Evolutionary conservation across 1,284 basidiomycete species (phyloP).

Genomic region (Sutorius eximius): DNA sequence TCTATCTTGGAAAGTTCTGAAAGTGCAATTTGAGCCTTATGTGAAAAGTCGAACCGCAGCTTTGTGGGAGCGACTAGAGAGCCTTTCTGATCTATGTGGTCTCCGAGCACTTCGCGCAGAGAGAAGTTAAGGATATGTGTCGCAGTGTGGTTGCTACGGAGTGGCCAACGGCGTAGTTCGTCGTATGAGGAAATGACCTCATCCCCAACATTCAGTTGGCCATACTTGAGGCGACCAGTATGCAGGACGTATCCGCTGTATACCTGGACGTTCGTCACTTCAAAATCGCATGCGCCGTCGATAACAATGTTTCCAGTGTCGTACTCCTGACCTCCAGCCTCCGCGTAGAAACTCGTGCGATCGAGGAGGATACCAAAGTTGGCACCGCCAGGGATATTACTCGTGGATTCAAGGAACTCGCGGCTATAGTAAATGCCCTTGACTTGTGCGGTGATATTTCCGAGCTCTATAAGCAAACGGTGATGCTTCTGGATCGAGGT

Average conservation of each 20-base stretch:
- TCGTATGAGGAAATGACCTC: conserved; percentile 75
- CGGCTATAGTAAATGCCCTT: conserved; percentile 88
- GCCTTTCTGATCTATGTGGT: conserved; percentile 97
- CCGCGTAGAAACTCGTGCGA: conserved; percentile 96
- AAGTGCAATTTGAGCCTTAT: conserved; percentile 82
- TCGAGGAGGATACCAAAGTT: conserved; percentile 90
- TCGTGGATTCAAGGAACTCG: conserved; percentile 72
- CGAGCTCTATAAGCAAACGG: conserved; percentile 51
- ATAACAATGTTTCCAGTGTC: conserved; percentile 95
- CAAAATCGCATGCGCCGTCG: conserved; percentile 90
- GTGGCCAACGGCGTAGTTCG: conserved; percentile 90
- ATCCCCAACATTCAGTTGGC: conserved; percentile 66
- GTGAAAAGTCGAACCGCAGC: conserved; percentile 97
- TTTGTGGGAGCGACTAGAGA: conserved; percentile 95
- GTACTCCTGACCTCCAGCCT: conserved; percentile 96
- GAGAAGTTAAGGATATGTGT: conserved; percentile 97
- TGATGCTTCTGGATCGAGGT: background rate
- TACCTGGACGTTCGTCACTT: conserved; percentile 90
- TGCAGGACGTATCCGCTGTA: conserved; percentile 89
- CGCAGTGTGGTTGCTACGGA: conserved; percentile 97
- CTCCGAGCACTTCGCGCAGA: conserved; percentile 90
- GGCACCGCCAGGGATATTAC: conserved; percentile 59
- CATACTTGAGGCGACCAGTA: conserved; percentile 83
- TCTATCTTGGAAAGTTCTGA: conserved; percentile 86
- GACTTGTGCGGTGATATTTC: conserved; percentile 75